A percentile compares a stretch with the other conserved stretches of the same genome.
These are phyloP conservation scores for Populus hybrid DNA, from an alignment of 441 rosid species.

Conservation along the genomic window DNA sequence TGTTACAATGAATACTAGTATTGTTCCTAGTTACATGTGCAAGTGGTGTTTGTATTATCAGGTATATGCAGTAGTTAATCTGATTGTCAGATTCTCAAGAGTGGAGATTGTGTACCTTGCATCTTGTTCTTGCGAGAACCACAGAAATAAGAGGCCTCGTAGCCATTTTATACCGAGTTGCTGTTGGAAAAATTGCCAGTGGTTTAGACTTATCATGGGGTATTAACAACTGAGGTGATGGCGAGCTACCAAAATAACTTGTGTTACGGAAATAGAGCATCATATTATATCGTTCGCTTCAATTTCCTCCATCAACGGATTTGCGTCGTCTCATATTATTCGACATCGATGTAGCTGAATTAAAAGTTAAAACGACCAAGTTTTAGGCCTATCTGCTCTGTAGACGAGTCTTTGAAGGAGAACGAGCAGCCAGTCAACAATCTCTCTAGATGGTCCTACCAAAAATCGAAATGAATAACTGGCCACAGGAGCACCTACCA, in stretches of 20 bases:
- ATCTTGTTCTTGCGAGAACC: neutral
- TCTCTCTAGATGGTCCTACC: slow-evolving; percentile 3
- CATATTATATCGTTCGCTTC: neutral
- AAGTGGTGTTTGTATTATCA: too few relatives aligned
- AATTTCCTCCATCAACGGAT: neutral
- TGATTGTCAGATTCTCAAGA: neutral
- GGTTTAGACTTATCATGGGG: neutral
- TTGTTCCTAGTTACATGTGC: too few relatives aligned
- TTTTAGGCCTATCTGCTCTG: slow-evolving; percentile 4
- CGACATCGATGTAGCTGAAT: neutral
- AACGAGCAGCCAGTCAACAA: slow-evolving; percentile 21
- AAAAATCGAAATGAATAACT: neutral
- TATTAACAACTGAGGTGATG: neutral
- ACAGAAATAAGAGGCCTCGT: neutral
- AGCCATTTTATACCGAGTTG: neutral
- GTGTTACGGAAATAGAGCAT: neutral
- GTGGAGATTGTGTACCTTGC: neutral
- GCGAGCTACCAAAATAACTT: neutral
- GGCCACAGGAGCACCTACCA: slow-evolving; percentile 28
- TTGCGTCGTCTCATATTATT: neutral
- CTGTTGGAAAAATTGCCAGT: neutral
- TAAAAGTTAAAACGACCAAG: neutral
- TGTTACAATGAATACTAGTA: neutral
- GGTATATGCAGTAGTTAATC: neutral
- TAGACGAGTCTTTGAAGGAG: slow-evolving; percentile 21